Percentiles rank a stretch among this genome's conserved stretches.
These are phyloP conservation scores for Fusarium sp. DNA, from an alignment of 2,329 filamentous ascomycete genomes.

Conservation along the genomic window DNA sequence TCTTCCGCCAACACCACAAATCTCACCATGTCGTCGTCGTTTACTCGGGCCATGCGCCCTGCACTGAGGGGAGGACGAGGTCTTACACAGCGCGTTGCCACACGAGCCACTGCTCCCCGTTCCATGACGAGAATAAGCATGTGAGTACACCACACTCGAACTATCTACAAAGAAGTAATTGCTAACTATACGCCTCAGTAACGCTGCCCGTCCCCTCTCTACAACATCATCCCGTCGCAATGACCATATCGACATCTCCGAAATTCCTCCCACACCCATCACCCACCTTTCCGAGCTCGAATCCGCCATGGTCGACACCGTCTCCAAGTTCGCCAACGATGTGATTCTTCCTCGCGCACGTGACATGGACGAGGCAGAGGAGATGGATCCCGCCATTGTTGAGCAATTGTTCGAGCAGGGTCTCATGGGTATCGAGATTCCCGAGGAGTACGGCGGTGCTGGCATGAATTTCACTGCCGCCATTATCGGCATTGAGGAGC, in stretches of 20 bases:
- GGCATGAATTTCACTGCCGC: slow-evolving; percentile 99
- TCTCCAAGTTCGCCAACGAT: slow-evolving; percentile 91
- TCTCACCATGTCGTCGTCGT: slow-evolving; percentile 60
- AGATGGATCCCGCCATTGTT: slow-evolving; percentile 89
- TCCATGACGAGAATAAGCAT: slow-evolving; percentile 44
- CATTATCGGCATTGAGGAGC: slow-evolving; percentile 96
- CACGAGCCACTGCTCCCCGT: slow-evolving; percentile 40
- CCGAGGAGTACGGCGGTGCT: slow-evolving; percentile 95
- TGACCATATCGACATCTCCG: slow-evolving; percentile 73
- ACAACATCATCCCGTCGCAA: slow-evolving; percentile 69
- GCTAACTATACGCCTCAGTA: slow-evolving; percentile 30
- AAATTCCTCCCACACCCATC: slow-evolving; percentile 91
- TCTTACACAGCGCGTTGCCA: slow-evolving; percentile 50
- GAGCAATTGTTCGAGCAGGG: slow-evolving; percentile 98
- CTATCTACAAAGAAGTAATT: neutral
- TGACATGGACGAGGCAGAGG: slow-evolving; percentile 97
- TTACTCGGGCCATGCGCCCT: slow-evolving; percentile 67
- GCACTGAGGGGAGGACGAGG: slow-evolving; percentile 63
- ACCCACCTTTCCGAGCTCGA: slow-evolving; percentile 93
- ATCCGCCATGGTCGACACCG: slow-evolving; percentile 87
- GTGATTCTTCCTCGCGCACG: slow-evolving; percentile 91
- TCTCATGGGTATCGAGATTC: slow-evolving; percentile 97
- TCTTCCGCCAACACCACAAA: neutral
- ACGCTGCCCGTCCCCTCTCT: slow-evolving; percentile 69
- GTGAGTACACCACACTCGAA: slow-evolving; percentile 43